Percentiles rank a stretch among this genome's conserved stretches.
Conservation (phyloP, 768 basidiomycete genomes). For the Suillus spraguei region DNA sequence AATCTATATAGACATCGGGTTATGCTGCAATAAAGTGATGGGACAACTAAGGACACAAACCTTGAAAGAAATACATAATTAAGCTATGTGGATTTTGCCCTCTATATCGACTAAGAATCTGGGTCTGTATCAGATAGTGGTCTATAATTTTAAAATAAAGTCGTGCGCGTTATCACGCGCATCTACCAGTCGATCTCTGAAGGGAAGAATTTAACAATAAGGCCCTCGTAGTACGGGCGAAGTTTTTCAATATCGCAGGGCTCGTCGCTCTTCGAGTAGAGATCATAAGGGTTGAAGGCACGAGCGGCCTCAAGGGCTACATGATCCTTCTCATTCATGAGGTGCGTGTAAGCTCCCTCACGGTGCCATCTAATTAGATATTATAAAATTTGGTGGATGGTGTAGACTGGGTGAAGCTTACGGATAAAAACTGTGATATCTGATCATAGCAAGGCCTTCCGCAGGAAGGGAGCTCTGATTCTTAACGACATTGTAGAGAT, state of each 20-base stretch:
- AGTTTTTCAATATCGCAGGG: constrained; percentile 63
- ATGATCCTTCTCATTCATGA: constrained; percentile 72
- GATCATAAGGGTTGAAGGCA: constrained; percentile 92
- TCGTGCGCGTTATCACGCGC: not conserved
- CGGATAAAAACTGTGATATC: constrained; percentile 95
- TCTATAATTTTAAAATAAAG: not conserved
- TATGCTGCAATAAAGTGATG: constrained; percentile 6
- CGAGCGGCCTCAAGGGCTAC: constrained; percentile 70
- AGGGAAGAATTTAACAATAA: constrained; percentile 89
- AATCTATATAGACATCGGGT: not conserved
- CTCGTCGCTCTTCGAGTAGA: constrained; percentile 88
- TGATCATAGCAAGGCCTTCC: constrained; percentile 88
- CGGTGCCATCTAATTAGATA: constrained; percentile 69
- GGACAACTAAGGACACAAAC: not conserved
- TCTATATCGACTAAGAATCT: not conserved
- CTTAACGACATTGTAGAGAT: constrained; percentile 82
- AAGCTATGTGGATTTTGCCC: constrained; percentile 4
- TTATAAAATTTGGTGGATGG: constrained; percentile 4
- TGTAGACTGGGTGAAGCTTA: constrained; percentile 30
- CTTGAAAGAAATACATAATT: constrained; percentile 11
- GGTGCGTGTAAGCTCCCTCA: constrained; percentile 80
- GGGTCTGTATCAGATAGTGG: not conserved
- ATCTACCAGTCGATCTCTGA: constrained; percentile 77
- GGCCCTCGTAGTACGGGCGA: constrained; percentile 78
- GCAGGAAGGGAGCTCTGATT: constrained; percentile 79